These are phyloP conservation scores for Fusarium newnesense DNA, from an alignment of 2,329 filamentous ascomycete species.

Conservation along the genomic window DNA sequence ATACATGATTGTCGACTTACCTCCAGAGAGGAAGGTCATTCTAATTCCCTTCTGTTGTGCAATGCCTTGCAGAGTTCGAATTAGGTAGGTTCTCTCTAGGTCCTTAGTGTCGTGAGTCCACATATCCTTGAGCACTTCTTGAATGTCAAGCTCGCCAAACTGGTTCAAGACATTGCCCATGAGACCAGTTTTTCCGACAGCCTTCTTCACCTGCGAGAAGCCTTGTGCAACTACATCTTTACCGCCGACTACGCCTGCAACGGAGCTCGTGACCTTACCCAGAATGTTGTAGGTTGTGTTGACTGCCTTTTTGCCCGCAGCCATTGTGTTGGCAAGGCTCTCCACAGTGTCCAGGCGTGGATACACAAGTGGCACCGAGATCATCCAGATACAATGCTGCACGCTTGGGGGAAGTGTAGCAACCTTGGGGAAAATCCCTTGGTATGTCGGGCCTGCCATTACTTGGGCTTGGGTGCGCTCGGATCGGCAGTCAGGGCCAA, in stretches of 20 bases:
- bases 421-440: conserved; percentile 96
- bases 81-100: conserved; percentile 94
- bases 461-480: conserved; percentile 92
- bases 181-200: conserved; percentile 91
- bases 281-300: conserved; percentile 97
- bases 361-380: conserved; percentile 91
- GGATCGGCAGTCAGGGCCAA: conserved; percentile 91
- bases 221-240: conserved; percentile 93
- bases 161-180: conserved; percentile 97
- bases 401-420: conserved; percentile 90
- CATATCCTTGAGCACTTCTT: conserved; percentile 93
- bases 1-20: conserved; percentile 54
- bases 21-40: conserved; percentile 96
- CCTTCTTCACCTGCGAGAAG: conserved; percentile 95
- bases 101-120: conserved; percentile 99
- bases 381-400: conserved; percentile 96
- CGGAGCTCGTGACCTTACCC: conserved; percentile 93
- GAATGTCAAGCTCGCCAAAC: conserved; percentile 94
- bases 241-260: conserved; percentile 94
- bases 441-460: conserved; percentile 95
- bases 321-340: conserved; percentile 88
- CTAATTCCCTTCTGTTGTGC: conserved; percentile 93
- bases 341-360: conserved; percentile 92
- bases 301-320: conserved; percentile 95
- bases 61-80: conserved; percentile 94